Percentiles rank a stretch among this genome's conserved stretches.
These are phyloP conservation scores for Xerocomus nothofagi DNA, from an alignment of 1,284 basidiomycete genomes.

Conservation along the genomic window DNA sequence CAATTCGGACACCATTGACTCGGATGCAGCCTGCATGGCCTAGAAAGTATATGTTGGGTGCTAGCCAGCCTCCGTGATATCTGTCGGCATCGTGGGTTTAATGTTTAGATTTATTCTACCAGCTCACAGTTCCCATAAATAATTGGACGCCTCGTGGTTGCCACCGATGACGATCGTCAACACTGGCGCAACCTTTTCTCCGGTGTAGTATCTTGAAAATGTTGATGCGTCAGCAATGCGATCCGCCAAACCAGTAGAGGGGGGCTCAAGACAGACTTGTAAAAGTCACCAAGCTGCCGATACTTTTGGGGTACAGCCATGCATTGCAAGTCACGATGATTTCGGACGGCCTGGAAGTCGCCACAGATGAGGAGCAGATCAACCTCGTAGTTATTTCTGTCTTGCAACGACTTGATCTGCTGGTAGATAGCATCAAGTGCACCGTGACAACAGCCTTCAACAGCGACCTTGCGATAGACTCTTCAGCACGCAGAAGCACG, in stretches of 20 bases:
- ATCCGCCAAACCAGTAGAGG: neutral
- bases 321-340: slow-evolving; percentile 81
- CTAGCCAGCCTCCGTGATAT: slow-evolving; percentile 95
- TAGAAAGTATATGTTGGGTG: slow-evolving; percentile 96
- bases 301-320: slow-evolving; percentile 94
- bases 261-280: slow-evolving; percentile 52
- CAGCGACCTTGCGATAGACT: slow-evolving; percentile 61
- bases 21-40: slow-evolving; percentile 90
- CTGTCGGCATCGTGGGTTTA: slow-evolving; percentile 38
- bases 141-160: slow-evolving; percentile 97
- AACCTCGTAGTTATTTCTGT: slow-evolving; percentile 62
- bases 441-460: slow-evolving; percentile 97
- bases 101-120: neutral
- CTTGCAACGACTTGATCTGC: slow-evolving; percentile 69
- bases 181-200: slow-evolving; percentile 77
- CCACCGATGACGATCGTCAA: slow-evolving; percentile 96
- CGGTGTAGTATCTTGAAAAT: slow-evolving; percentile 78
- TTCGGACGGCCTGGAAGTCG: slow-evolving; percentile 94
- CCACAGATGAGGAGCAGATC: slow-evolving; percentile 91
- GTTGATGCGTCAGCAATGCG: neutral
- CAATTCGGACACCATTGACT: slow-evolving; percentile 84
- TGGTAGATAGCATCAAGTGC: slow-evolving; percentile 84
- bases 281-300: slow-evolving; percentile 79
- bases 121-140: slow-evolving; percentile 92
- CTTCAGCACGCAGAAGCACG: neutral